Evolutionary conservation across 1,139 yeast genomes (phyloP).

Genomic region (Barnettozyma hawaiiensis): DNA sequence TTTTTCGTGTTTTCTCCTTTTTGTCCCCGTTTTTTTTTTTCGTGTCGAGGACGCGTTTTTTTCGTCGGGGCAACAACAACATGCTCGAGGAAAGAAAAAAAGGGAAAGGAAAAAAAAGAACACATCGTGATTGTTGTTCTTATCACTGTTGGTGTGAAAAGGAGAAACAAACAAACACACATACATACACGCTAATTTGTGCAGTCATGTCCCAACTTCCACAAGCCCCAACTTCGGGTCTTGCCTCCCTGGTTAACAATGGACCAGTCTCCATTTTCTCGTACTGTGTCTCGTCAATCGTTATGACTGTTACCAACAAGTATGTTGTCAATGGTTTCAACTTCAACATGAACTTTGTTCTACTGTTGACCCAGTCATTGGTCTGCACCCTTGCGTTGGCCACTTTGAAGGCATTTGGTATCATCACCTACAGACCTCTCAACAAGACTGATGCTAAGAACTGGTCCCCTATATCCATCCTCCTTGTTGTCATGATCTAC

Average conservation of each 20-base stretch:
- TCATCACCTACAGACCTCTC: slow-evolving; percentile 82
- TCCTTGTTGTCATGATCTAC: slow-evolving; percentile 90
- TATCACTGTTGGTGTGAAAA: not conserved
- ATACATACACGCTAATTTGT: not conserved
- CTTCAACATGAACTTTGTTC: slow-evolving; percentile 87
- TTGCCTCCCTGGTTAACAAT: slow-evolving; percentile 52
- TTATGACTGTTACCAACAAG: slow-evolving; percentile 98
- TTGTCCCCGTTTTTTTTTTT: no score
- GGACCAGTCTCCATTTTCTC: slow-evolving; percentile 82
- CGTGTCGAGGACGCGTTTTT: no score
- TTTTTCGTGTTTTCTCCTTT: no score
- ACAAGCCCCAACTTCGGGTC: slow-evolving; percentile 12
- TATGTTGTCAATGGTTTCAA: slow-evolving; percentile 77
- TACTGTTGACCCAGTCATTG: slow-evolving; percentile 73
- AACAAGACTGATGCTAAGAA: slow-evolving; percentile 86
- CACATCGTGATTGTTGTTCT: no score
- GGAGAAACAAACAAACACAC: no score
- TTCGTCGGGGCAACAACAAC: not conserved
- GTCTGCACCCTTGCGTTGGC: slow-evolving; percentile 78
- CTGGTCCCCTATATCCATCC: slow-evolving; percentile 89
- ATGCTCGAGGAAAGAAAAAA: not conserved
- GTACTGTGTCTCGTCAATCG: slow-evolving; percentile 87
- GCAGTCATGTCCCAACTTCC: slow-evolving; percentile 15
- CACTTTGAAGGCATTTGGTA: slow-evolving; percentile 61
- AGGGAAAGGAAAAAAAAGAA: no score